phyloP scores from a whole-genome alignment of 202 grass and related monocot species.

The Cymbopogon flexuosus region DNA sequence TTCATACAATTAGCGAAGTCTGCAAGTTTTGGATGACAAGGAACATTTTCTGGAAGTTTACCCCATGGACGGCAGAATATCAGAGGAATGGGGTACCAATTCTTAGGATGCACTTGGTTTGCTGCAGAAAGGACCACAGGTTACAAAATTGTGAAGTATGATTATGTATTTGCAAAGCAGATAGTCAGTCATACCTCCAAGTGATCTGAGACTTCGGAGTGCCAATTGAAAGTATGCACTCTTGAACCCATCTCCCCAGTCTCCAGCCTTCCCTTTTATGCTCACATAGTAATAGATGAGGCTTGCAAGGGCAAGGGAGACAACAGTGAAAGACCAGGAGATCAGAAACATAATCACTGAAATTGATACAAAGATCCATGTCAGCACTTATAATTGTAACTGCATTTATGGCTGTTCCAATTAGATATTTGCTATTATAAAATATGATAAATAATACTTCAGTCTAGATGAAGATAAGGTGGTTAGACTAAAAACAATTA shows the following conservation, averaged over 20 bases:
- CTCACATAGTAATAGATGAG: conserved; percentile 99
- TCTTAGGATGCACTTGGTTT: conserved; percentile 98
- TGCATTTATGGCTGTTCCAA: background rate
- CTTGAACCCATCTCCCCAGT: conserved; percentile 99
- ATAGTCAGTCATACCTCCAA: conserved; percentile 71
- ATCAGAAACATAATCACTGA: conserved; percentile 99
- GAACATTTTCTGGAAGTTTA: conserved; percentile 92
- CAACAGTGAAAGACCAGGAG: conserved; percentile 95
- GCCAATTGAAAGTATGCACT: conserved; percentile 98
- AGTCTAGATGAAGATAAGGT: background rate
- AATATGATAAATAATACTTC: background rate
- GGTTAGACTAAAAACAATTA: background rate
- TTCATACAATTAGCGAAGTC: conserved; percentile 99
- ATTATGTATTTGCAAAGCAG: conserved; percentile 12
- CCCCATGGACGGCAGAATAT: conserved; percentile 99
- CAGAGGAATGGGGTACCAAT: conserved; percentile 98
- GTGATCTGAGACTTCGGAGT: conserved; percentile 77
- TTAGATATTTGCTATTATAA: background rate
- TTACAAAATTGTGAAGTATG: conserved; percentile 3
- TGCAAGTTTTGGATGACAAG: conserved; percentile 94
- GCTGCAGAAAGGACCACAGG: conserved; percentile 45
- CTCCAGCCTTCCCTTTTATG: conserved; percentile 93
- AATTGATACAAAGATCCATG: conserved; percentile 29
- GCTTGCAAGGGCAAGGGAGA: conserved; percentile 88
- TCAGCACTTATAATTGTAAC: conserved; percentile 16